Percentiles rank a stretch among this genome's conserved stretches.
These are phyloP conservation scores for Tuber melanosporum DNA, from an alignment of 495 filamentous ascomycete species.

Conservation along the genomic window DNA sequence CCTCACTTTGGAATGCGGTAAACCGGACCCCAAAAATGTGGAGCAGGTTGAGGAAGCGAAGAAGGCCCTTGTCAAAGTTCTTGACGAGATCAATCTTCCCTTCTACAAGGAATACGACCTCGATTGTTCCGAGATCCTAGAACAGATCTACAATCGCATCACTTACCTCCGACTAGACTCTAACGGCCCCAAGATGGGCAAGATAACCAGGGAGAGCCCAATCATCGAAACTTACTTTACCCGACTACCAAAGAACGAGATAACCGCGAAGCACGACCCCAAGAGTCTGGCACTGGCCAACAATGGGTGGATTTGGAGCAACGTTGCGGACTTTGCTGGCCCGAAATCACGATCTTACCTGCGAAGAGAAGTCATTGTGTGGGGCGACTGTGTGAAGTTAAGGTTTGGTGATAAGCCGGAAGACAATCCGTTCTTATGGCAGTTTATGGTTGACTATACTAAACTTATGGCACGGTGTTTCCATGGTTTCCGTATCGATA, in stretches of 20 bases:
- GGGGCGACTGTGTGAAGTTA: slow-evolving; percentile 97
- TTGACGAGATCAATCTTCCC: slow-evolving; percentile 78
- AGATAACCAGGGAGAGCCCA: slow-evolving; percentile 66
- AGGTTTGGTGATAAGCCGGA: slow-evolving; percentile 74
- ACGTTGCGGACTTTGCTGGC: slow-evolving; percentile 88
- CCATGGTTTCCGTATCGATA: slow-evolving; percentile 91
- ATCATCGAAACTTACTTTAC: slow-evolving; percentile 97
- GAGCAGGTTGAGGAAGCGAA: slow-evolving; percentile 48
- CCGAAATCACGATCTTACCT: slow-evolving; percentile 82
- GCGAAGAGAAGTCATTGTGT: slow-evolving; percentile 89
- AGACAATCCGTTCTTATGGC: slow-evolving; percentile 91
- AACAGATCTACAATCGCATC: slow-evolving; percentile 87
- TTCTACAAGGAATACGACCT: slow-evolving; percentile 86
- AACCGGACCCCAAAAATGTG: slow-evolving; percentile 50
- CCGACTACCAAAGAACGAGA: slow-evolving; percentile 71
- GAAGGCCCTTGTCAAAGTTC: slow-evolving; percentile 52
- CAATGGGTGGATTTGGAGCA: slow-evolving; percentile 99
- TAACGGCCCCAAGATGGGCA: slow-evolving; percentile 79
- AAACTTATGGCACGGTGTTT: slow-evolving; percentile 93
- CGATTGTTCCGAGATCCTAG: slow-evolving; percentile 73
- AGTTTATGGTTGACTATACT: slow-evolving; percentile 89
- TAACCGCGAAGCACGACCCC: slow-evolving; percentile 66
- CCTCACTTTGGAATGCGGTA: slow-evolving; percentile 62
- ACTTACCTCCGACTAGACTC: slow-evolving; percentile 88
- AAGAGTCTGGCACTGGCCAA: slow-evolving; percentile 79